Evolutionary conservation across 768 basidiomycete species (phyloP), one percentile per base, ranked within the genome.

Genomic region (Tylopilus rubrobrunneus): DNA sequence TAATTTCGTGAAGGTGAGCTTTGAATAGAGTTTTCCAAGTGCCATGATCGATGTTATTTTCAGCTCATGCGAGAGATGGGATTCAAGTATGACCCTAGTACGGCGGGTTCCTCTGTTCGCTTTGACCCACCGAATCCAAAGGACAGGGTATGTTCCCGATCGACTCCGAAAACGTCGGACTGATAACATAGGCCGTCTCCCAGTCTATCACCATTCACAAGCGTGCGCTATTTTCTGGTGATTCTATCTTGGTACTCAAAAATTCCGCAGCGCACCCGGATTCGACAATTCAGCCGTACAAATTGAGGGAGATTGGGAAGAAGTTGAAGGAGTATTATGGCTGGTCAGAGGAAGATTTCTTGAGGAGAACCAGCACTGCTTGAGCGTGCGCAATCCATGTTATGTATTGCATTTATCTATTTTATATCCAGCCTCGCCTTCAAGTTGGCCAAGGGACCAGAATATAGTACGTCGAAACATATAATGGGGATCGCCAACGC

Each of bases 61-160:
- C 59, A 90, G 89, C 70, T 88, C 36, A 88, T 92, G 88, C 71
- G 74, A 36, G 86, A 86, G 45, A 83, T 92, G 81, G 89, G 89
- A 34, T 92, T 92, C 67, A 70, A 71, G 3, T 85, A 84, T 59
- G 83, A 84, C 63, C 85, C 85, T 5, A 82, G 82, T 55, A 88
- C 87, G 3, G 87, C 89, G 19, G 89, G 89, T 3, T 90, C 88
- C 10, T 87, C 87, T 66, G 89, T 92, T 34, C 79, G 88, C 36
- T 92, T 92, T 62, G 83, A 88, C 67, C 89, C 89, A 45, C 89
- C 87, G 17, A 73, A 83, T 60, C 63, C 67, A 41, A 67, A 61
- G 40, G 79, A 80, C 60, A 72, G 64, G 55, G 80, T 80, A 56
- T 67, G 77, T 39, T 36, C 28, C 28, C 28, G 28, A 27, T 36